Evolutionary conservation across 2,329 filamentous ascomycete species (phyloP).

Genomic region (Alternaria brassicae): DNA sequence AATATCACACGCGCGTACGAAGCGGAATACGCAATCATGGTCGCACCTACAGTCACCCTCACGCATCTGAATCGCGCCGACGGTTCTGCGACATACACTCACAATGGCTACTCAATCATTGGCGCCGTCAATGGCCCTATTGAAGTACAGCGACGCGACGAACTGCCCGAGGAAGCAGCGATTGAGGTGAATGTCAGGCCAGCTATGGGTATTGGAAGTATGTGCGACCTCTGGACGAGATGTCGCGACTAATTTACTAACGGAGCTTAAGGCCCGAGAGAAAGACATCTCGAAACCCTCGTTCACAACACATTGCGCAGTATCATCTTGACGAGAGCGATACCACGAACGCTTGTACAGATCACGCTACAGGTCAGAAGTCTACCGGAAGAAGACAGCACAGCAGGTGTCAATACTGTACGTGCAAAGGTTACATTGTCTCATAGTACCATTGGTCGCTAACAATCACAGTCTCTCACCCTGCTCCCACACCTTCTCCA

Average conservation of each 20-base stretch:
- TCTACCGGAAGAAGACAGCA: constrained; percentile 71
- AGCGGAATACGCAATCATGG: constrained; percentile 21
- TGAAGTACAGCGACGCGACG: constrained; percentile 86
- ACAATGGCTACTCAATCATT: constrained; percentile 79
- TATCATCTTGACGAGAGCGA: constrained; percentile 75
- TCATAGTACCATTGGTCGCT: constrained; percentile 1
- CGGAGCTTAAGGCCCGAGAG: constrained; percentile 49
- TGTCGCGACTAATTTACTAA: background rate
- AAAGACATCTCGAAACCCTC: constrained; percentile 79
- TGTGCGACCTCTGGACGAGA: background rate
- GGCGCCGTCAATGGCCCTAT: constrained; percentile 91
- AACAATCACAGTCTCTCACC: constrained; percentile 68
- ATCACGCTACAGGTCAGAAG: constrained; percentile 78
- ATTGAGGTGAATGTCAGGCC: constrained; percentile 91
- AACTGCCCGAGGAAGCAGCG: constrained; percentile 88
- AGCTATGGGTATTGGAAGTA: constrained; percentile 79
- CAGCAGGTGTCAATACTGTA: constrained; percentile 68
- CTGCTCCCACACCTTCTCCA: constrained; percentile 85
- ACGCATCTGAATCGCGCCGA: constrained; percentile 71
- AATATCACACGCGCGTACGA: constrained; percentile 4
- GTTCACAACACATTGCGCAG: constrained; percentile 75
- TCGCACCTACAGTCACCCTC: constrained; percentile 41
- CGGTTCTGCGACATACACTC: constrained; percentile 79
- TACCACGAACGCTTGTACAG: constrained; percentile 80
- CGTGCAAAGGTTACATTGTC: constrained; percentile 35